phyloP scores from a whole-genome alignment of 768 basidiomycete species.

The Mycena filopes region DNA sequence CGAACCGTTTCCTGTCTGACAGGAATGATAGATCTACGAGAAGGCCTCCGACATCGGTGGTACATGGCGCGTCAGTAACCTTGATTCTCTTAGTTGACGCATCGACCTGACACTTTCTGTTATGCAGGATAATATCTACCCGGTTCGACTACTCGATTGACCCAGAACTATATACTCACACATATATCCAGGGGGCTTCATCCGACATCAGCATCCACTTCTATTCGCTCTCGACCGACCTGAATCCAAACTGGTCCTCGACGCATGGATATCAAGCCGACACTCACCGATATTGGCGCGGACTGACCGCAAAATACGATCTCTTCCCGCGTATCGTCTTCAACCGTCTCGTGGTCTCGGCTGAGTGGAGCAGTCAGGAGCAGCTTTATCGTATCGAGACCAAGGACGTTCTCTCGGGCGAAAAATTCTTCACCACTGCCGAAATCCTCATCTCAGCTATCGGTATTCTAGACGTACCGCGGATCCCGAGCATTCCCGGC shows the following conservation, averaged over 20 bases:
- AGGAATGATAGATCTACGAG: slow-evolving; percentile 1
- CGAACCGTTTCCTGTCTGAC: not conserved
- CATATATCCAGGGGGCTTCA: slow-evolving; percentile 51
- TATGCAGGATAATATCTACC: slow-evolving; percentile 49
- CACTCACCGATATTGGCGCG: slow-evolving; percentile 55
- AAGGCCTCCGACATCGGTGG: not conserved
- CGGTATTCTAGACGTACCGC: slow-evolving; percentile 60
- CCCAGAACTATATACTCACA: slow-evolving; percentile 33
- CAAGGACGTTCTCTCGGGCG: slow-evolving; percentile 44
- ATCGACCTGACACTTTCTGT: not conserved
- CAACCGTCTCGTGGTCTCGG: slow-evolving; percentile 54
- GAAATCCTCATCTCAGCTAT: slow-evolving; percentile 63
- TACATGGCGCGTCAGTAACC: slow-evolving; percentile 55
- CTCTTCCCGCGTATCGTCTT: slow-evolving; percentile 54
- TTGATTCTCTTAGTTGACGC: not conserved
- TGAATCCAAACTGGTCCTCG: slow-evolving; percentile 55
- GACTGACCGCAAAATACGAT: slow-evolving; percentile 53
- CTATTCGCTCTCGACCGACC: slow-evolving; percentile 61
- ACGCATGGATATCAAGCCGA: slow-evolving; percentile 54
- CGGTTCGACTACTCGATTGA: slow-evolving; percentile 34
- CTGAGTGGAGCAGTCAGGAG: slow-evolving; percentile 52
- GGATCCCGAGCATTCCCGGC: slow-evolving; percentile 46
- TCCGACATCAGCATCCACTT: slow-evolving; percentile 56
- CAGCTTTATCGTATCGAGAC: slow-evolving; percentile 45
- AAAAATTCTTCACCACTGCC: slow-evolving; percentile 43